These are phyloP conservation scores for Amauroascus verrucosus DNA, from an alignment of 2,329 filamentous ascomycete species.

Conservation along the genomic window DNA sequence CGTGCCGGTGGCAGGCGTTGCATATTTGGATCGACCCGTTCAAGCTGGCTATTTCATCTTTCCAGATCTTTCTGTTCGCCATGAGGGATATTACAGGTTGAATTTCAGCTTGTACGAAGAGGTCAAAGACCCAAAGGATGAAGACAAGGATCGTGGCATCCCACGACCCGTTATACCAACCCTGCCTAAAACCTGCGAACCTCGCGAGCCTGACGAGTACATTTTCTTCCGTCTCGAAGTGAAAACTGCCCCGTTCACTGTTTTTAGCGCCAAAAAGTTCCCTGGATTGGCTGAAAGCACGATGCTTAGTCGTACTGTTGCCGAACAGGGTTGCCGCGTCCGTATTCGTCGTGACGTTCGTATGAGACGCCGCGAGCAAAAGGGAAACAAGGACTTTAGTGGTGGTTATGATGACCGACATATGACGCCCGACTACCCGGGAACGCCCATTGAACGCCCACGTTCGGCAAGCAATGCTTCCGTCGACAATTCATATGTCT, in stretches of 20 bases:
- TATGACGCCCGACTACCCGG: slow-evolving; percentile 41
- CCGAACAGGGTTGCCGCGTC: slow-evolving; percentile 93
- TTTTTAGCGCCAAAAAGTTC: slow-evolving; percentile 97
- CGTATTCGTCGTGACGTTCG: slow-evolving; percentile 88
- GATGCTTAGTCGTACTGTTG: slow-evolving; percentile 74
- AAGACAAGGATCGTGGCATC: slow-evolving; percentile 46
- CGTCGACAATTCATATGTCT: slow-evolving; percentile 38
- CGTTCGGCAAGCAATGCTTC: slow-evolving; percentile 54
- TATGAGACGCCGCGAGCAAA: slow-evolving; percentile 74
- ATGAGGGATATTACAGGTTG: slow-evolving; percentile 86
- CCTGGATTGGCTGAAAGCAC: slow-evolving; percentile 88
- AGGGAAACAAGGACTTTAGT: slow-evolving; percentile 52
- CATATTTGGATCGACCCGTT: slow-evolving; percentile 77
- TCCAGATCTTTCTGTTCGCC: slow-evolving; percentile 87
- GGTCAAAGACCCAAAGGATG: slow-evolving; percentile 73
- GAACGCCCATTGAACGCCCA: slow-evolving; percentile 42
- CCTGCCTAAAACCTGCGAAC: not conserved
- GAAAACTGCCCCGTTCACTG: slow-evolving; percentile 74
- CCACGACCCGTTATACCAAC: not conserved
- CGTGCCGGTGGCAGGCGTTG: slow-evolving; percentile 89
- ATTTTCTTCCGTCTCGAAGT: slow-evolving; percentile 84
- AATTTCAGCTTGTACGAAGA: slow-evolving; percentile 92
- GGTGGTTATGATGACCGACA: slow-evolving; percentile 47
- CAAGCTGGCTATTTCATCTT: slow-evolving; percentile 91
- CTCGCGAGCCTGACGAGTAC: slow-evolving; percentile 40